Evolutionary conservation across 768 basidiomycete species (phyloP), one percentile per base, ranked within the genome.

Genomic region (Tricholoma saponaceum): DNA sequence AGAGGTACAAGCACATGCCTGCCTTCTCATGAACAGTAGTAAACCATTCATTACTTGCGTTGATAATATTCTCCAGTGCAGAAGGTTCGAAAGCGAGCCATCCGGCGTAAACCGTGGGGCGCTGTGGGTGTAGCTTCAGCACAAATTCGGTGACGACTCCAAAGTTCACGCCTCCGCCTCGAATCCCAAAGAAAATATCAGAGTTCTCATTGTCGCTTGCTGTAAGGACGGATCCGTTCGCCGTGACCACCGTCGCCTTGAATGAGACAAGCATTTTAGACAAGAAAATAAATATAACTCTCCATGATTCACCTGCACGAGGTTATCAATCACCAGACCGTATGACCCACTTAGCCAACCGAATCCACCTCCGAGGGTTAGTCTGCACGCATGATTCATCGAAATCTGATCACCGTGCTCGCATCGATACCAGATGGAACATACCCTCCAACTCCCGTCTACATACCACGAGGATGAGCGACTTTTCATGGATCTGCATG

Each of bases 61-160:
- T 58, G n/a, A 75, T 51, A 14, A 78, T 46, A 28, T 70, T 59
- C 43, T 75, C 72, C 13, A 69, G 57, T 37, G 57, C 60, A 16
- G 68, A 52, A 0, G 69, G 60, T 12, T 72, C 51, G 58, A 72
- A 83, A 23, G 76, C 55, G 20, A 76, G 54, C 12, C 67, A 44
- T 10, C 81, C 82, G 7, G 74, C 70, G 51, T 76, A 84, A 23
- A 83, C 74, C 1, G 73, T 79, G 14, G 64, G 62, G 8, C 78
- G 74, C 62, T 84, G 83, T 6, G 79, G 78, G 60, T 83, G 72
- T 30, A 84, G 66, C 49, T 64, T 62, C 43, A 79, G 64, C 4
- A 81, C 76, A 59, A 85, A 83, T 54, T 82, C 76, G 1, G 80
- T 80, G 55, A 80, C 76, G 22, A 83, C 76, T 18, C 83, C 83